Conservation (phyloP, 441 rosid genomes). For the Gossypium laxum region DNA sequence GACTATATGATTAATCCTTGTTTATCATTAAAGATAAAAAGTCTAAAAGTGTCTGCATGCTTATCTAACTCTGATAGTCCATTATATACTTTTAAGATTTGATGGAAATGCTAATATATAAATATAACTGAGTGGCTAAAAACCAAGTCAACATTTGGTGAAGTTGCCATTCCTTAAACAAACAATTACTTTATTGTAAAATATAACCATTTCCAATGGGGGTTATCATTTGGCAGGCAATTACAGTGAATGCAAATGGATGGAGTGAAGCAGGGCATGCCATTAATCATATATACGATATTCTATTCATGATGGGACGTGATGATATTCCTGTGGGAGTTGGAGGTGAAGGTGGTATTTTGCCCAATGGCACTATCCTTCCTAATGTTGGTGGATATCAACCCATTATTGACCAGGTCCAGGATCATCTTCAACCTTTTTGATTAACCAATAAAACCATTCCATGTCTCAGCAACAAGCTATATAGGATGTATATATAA, state of each 20-base stretch:
- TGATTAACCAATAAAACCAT: neutral
- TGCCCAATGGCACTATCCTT: slow-evolving; percentile 18
- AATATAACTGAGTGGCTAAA: no score
- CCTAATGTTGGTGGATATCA: slow-evolving; percentile 32
- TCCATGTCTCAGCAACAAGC: neutral
- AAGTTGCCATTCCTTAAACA: neutral
- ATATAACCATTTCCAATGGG: neutral
- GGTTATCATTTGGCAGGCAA: slow-evolving; percentile 16
- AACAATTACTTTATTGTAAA: no score
- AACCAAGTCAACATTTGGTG: neutral
- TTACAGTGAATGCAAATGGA: slow-evolving; percentile 28
- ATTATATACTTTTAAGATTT: neutral
- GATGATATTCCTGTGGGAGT: slow-evolving; percentile 31
- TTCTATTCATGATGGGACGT: slow-evolving; percentile 28
- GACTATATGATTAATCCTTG: neutral
- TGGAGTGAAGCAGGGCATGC: slow-evolving; percentile 35
- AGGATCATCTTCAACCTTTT: slow-evolving; percentile 11
- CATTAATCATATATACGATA: slow-evolving; percentile 27
- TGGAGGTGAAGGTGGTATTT: slow-evolving; percentile 32
- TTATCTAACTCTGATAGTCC: neutral
- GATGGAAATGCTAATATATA: neutral
- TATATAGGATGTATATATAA: neutral
- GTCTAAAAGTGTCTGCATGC: neutral
- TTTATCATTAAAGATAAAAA: neutral
- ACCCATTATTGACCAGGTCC: slow-evolving; percentile 33